Evolutionary conservation across 78 protist genomes (phyloP), one percentile per base, ranked within the genome.

Genomic region (Speleostelium caveatum): DNA sequence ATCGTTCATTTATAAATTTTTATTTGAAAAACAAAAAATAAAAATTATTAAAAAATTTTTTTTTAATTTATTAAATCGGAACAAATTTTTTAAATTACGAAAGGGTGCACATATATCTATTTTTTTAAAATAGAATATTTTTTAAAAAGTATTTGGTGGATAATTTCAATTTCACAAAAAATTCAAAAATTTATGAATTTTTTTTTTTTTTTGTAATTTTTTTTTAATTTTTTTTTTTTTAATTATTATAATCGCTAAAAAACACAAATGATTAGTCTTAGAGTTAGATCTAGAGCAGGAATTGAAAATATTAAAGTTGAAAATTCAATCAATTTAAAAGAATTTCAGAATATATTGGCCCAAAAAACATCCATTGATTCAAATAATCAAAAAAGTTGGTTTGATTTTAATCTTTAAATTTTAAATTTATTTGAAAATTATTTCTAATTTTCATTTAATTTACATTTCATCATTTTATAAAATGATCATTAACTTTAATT

Each of bases 241-340:
- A n/a, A 49, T 49, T 16, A 49, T 12, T 49, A 49, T 49, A 49
- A 12, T 16, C 55, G 12, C 12, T 16, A 61, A 61, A 7, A 28
- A 61, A 30, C 3, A 17, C 3, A 28, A 61, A 61, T 61, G 68
- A 71, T 71, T 17, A n/a, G 16, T 38, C 21, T 83, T 4, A 83
- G 90, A 61, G 8, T 83, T 3, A 83, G 90, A 69, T 63, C 75
- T 59, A 83, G 69, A 69, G 24, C 76, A 32, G 90, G 90, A 42
- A 73, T 69, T 16, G 90, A 83, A n/a, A 83, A 83, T 69, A 26
- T 69, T 5, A 83, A 58, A 83, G 14, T 83, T 5, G 90, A 83
- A 17, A 3, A 32, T 14, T 30, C 26, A 5, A 32, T 63, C 26
- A 36, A 39, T 4, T n/a, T 83, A 12, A 24, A 16, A 0, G 56